A percentile compares a stretch with the other conserved stretches of the same genome.
Evolutionary conservation across 1,139 yeast genomes (phyloP).

Genomic region (Trichomonascaceae sp.): DNA sequence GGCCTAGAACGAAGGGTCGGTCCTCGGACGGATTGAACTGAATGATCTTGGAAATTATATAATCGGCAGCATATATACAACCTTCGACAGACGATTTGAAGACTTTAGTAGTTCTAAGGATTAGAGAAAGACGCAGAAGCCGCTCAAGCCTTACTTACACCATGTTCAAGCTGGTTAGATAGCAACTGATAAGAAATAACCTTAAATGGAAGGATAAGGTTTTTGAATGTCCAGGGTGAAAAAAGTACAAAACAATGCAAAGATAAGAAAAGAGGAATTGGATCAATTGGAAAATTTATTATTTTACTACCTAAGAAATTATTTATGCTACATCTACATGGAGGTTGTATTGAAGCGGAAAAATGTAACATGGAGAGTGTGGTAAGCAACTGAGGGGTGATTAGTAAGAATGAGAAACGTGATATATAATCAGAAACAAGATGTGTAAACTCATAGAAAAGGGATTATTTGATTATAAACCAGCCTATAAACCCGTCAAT

Average conservation of each 20-base stretch:
- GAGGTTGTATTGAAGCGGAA: neutral
- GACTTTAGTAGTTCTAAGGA: slow-evolving; percentile 12
- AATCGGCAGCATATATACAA: slow-evolving; percentile 45
- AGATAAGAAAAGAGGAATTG: neutral
- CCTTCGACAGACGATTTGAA: slow-evolving; percentile 34
- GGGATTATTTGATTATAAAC: too few relatives aligned
- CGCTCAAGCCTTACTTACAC: slow-evolving; percentile 5
- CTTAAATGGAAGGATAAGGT: neutral
- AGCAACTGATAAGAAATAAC: neutral
- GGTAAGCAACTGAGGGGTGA: neutral
- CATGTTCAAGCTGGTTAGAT: neutral
- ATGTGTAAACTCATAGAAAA: neutral
- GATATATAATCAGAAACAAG: neutral
- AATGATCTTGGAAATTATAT: slow-evolving; percentile 43
- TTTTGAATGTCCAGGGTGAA: neutral
- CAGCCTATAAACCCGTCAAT: too few relatives aligned
- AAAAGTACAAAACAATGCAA: neutral
- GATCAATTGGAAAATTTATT: neutral
- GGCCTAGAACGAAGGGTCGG: slow-evolving; percentile 53
- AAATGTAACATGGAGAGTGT: neutral
- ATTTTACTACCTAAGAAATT: neutral
- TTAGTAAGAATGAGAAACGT: neutral
- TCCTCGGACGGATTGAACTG: slow-evolving; percentile 42
- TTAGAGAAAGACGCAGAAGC: too few relatives aligned
- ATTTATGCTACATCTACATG: neutral